Evolutionary conservation across 306 rosid genomes (phyloP).

Genomic region (Begonia peltatifolia): DNA sequence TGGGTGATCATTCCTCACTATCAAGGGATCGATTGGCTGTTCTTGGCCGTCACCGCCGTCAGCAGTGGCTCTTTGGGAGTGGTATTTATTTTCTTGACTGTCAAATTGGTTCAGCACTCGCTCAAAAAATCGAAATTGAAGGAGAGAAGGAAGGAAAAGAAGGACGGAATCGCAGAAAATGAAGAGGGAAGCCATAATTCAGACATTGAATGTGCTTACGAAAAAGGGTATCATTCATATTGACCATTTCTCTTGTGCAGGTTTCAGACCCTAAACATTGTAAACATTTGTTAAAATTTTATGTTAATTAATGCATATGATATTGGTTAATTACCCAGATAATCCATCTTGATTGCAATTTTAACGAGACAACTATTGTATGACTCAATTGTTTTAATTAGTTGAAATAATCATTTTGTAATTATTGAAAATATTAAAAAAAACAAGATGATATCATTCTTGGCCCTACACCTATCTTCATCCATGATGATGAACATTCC

Average conservation of each 20-base stretch:
- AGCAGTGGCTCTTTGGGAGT: constrained; percentile 44
- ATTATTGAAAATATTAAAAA: too few species aligned
- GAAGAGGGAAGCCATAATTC: constrained; percentile 37
- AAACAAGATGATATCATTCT: too few species aligned
- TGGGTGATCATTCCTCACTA: constrained; percentile 49
- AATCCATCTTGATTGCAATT: too few species aligned
- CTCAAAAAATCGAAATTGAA: constrained; percentile 36
- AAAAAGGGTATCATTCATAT: constrained; percentile 52
- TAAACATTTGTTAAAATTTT: too few species aligned
- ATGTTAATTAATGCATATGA: too few species aligned
- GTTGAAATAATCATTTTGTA: too few species aligned
- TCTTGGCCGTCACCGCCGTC: constrained; percentile 22
- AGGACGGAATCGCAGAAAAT: neutral
- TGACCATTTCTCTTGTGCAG: constrained; percentile 8
- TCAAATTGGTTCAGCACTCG: constrained; percentile 36
- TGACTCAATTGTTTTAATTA: too few species aligned
- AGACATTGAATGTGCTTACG: constrained; percentile 40
- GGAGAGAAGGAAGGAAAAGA: constrained; percentile 16
- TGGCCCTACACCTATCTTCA: too few species aligned
- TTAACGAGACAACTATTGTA: too few species aligned
- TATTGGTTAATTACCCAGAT: too few species aligned
- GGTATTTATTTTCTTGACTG: constrained; percentile 31
- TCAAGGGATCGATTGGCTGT: constrained; percentile 17
- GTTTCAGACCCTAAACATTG: too few species aligned
- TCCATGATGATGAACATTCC: too few species aligned